Conservation (phyloP, 495 filamentous ascomycete genomes). For the Cryomyces minteri region DNA sequence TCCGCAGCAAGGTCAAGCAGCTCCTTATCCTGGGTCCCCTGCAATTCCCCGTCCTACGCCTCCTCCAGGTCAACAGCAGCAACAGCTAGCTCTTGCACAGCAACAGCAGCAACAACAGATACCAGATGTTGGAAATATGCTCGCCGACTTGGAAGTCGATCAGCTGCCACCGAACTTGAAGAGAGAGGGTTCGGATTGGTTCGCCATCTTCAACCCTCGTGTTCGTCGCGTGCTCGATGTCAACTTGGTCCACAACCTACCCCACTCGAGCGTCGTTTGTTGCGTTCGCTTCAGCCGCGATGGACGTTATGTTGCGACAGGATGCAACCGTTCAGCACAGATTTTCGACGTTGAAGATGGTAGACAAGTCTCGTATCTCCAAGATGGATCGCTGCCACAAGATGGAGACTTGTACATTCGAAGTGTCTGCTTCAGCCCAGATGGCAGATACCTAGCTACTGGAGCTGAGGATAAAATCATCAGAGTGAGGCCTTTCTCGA, state of each 20-base stretch:
- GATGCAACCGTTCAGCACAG: slow-evolving; percentile 24
- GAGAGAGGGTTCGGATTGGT: slow-evolving; percentile 22
- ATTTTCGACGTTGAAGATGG: slow-evolving; percentile 24
- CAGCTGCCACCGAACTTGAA: slow-evolving; percentile 56
- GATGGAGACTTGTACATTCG: slow-evolving; percentile 26
- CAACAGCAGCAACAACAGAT: slow-evolving; percentile 10
- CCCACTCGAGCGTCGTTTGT: slow-evolving; percentile 24
- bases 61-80: slow-evolving; percentile 30
- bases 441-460: slow-evolving; percentile 23
- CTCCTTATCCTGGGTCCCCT: slow-evolving; percentile 81
- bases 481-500: slow-evolving; percentile 12
- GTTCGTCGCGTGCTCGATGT: slow-evolving; percentile 20
- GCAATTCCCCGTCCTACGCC: slow-evolving; percentile 72
- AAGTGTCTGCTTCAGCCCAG: slow-evolving; percentile 26
- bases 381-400: slow-evolving; percentile 15
- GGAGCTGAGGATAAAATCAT: slow-evolving; percentile 27
- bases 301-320: slow-evolving; percentile 22
- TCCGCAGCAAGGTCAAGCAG: slow-evolving; percentile 69
- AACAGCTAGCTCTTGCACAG: slow-evolving; percentile 10
- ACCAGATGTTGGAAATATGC: slow-evolving; percentile 52
- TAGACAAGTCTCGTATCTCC: slow-evolving; percentile 17
- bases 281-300: slow-evolving; percentile 25
- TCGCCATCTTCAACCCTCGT: slow-evolving; percentile 23
- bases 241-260: slow-evolving; percentile 21
- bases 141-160: slow-evolving; percentile 78